These are phyloP conservation scores for Oehlia diaphana DNA, from an alignment of 192 early-diverging fungal genomes.

Conservation along the genomic window DNA sequence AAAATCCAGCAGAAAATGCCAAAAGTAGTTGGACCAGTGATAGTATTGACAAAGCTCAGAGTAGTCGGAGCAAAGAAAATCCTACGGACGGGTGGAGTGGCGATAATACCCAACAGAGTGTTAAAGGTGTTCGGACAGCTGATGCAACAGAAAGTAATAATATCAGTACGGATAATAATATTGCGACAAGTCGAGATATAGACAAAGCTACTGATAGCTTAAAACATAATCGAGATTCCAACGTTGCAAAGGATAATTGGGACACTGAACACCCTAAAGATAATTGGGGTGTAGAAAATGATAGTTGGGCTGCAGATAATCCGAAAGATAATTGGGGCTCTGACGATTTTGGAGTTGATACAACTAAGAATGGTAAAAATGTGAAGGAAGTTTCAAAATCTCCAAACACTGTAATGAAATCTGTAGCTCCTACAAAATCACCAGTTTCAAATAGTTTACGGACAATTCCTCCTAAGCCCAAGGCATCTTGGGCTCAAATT, in stretches of 20 bases:
- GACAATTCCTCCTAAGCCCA: conserved; percentile 41
- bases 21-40: neutral
- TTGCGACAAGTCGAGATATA: neutral
- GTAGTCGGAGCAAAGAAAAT: neutral
- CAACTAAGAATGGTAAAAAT: conserved; percentile 4
- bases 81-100: conserved; percentile 1
- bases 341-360: neutral
- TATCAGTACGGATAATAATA: neutral
- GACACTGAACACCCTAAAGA: conserved; percentile 10
- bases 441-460: conserved; percentile 35
- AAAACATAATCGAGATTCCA: neutral
- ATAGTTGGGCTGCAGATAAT: conserved; percentile 7
- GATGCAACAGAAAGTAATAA: neutral
- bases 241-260: conserved; percentile 2
- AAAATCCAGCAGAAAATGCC: conserved; percentile 14
- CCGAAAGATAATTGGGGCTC: conserved; percentile 20
- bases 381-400: neutral
- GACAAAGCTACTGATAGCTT: neutral
- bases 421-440: conserved; percentile 18
- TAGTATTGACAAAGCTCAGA: conserved; percentile 3
- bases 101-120: neutral
- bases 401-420: conserved; percentile 22
- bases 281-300: conserved; percentile 18
- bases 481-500: conserved; percentile 64
- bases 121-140: neutral